Evolutionary conservation across 2,329 filamentous ascomycete species (phyloP).

Genomic region (Teratosphaeria zuluensis): DNA sequence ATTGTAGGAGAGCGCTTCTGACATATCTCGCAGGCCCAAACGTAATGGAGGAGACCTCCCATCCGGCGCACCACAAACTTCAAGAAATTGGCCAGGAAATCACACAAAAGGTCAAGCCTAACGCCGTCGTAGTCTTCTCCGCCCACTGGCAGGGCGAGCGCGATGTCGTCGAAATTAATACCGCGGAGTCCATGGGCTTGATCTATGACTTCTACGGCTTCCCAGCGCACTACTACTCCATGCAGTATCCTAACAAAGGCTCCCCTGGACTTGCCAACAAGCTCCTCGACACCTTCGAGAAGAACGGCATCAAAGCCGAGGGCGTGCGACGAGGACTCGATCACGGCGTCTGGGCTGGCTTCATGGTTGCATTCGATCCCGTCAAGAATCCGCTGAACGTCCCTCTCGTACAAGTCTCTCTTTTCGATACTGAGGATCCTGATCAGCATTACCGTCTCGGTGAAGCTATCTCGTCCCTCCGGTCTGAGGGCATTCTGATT

Average conservation of each 20-base stretch:
- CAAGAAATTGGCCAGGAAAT: conserved; percentile 60
- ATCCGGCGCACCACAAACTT: conserved; percentile 57
- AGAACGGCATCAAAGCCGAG: conserved; percentile 51
- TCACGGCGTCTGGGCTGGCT: conserved; percentile 66
- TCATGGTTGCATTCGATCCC: conserved; percentile 46
- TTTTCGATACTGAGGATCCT: conserved; percentile 56
- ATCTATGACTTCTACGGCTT: conserved; percentile 72
- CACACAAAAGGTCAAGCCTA: conserved; percentile 58
- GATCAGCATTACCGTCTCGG: conserved; percentile 59
- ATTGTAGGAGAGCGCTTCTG: not conserved
- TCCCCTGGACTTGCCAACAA: conserved; percentile 49
- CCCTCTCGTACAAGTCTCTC: conserved; percentile 63
- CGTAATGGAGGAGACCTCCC: conserved; percentile 58
- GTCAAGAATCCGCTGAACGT: conserved; percentile 29
- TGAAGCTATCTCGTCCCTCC: conserved; percentile 53
- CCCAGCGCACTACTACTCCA: conserved; percentile 58
- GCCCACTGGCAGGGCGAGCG: conserved; percentile 62
- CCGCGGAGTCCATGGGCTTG: conserved; percentile 52
- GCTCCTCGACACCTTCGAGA: conserved; percentile 46
- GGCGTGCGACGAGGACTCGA: conserved; percentile 57
- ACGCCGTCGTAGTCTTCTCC: conserved; percentile 60
- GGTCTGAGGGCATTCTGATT: conserved; percentile 58
- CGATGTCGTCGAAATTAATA: conserved; percentile 55
- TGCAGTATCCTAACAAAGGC: conserved; percentile 56
- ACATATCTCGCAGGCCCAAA: conserved; percentile 39